Evolutionary conservation across 371 early-diverging fungal genomes (phyloP).

Genomic region (Actinomortierella ambigua): DNA sequence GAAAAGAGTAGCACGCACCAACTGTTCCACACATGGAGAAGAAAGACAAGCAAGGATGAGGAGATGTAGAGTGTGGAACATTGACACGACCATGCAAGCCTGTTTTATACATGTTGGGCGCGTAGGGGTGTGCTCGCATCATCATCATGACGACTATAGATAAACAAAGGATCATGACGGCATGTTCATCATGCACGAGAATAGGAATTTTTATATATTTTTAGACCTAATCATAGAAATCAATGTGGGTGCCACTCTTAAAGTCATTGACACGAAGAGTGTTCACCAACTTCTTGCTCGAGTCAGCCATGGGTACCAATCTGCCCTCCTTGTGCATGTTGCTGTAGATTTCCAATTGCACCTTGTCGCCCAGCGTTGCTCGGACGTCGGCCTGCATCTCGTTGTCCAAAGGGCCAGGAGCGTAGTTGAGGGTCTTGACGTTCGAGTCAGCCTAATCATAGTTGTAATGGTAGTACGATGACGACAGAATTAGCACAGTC

Average conservation of each 20-base stretch:
- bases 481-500: too few relatives aligned
- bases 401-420: slow-evolving; percentile 92
- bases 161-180: too few relatives aligned
- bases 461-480: not conserved
- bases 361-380: slow-evolving; percentile 71
- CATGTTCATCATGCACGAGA: not conserved
- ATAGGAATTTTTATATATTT: not conserved
- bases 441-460: slow-evolving; percentile 8
- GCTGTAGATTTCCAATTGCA: slow-evolving; percentile 63
- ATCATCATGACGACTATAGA: not conserved
- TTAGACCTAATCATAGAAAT: slow-evolving; percentile 70
- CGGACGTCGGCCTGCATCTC: slow-evolving; percentile 86
- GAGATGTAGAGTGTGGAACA: too few relatives aligned
- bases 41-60: too few relatives aligned
- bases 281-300: slow-evolving; percentile 65
- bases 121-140: too few relatives aligned
- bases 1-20: too few relatives aligned
- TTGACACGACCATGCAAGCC: too few relatives aligned
- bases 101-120: too few relatives aligned
- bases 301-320: slow-evolving; percentile 74
- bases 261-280: slow-evolving; percentile 62
- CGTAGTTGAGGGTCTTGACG: slow-evolving; percentile 81
- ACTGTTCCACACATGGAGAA: too few relatives aligned
- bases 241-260: slow-evolving; percentile 81
- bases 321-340: slow-evolving; percentile 69